Conservation (phyloP, 2,329 filamentous ascomycete genomes). For the Beauveria bassiana region DNA sequence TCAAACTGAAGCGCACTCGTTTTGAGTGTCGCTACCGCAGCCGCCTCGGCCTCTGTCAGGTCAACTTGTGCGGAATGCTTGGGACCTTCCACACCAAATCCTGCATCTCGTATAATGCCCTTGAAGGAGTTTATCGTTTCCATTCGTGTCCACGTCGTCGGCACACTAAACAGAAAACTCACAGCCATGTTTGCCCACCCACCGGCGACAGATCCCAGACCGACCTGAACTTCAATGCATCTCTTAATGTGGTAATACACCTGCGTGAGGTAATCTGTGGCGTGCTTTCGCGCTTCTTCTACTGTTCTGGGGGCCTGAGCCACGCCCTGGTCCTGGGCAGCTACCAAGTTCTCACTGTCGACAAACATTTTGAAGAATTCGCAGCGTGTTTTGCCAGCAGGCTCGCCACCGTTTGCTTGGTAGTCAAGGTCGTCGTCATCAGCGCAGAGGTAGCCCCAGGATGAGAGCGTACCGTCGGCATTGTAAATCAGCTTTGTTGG, state of each 20-base stretch:
- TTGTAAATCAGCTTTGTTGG: constrained; percentile 44
- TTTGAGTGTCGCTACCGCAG: constrained; percentile 39
- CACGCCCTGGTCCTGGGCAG: constrained; percentile 36
- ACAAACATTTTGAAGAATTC: constrained; percentile 52
- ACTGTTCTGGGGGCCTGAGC: constrained; percentile 33
- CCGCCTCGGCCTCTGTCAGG: constrained; percentile 40
- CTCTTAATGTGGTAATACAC: constrained; percentile 43
- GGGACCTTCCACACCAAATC: constrained; percentile 37
- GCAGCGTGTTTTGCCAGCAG: constrained; percentile 25
- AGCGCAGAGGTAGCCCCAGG: constrained; percentile 46
- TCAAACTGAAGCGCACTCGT: constrained; percentile 30
- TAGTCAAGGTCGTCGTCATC: constrained; percentile 31
- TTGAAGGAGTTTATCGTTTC: constrained; percentile 45
- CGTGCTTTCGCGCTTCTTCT: constrained; percentile 37
- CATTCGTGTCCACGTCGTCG: constrained; percentile 47
- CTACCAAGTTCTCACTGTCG: constrained; percentile 35
- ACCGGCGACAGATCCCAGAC: constrained; percentile 23
- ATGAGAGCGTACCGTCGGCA: constrained; percentile 31
- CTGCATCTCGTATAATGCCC: constrained; percentile 35
- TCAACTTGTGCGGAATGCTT: constrained; percentile 33
- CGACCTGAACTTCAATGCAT: constrained; percentile 32
- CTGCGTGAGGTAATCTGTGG: constrained; percentile 40
- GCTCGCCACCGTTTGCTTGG: constrained; percentile 17
- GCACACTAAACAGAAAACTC: constrained; percentile 49
- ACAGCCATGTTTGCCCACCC: constrained; percentile 39